A percentile compares a stretch with the other conserved stretches of the same genome.
phyloP scores from a whole-genome alignment of 169 alveolate species.

The Plasmodium knowlesi region DNA sequence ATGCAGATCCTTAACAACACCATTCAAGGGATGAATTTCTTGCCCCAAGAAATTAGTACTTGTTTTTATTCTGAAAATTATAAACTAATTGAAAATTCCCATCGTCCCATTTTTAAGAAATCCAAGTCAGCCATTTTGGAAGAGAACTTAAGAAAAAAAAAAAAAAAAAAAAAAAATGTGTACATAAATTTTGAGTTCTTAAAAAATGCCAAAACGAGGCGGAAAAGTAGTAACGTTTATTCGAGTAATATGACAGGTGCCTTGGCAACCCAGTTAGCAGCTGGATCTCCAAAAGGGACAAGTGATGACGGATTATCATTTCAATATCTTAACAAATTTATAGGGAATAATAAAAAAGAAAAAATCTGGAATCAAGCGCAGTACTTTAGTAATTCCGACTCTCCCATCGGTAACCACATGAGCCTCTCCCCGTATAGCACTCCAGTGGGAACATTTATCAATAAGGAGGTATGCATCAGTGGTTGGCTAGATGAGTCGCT shows the following conservation, averaged over 20 bases:
- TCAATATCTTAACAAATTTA: not conserved
- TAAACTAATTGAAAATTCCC: not conserved
- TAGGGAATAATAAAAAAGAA: not conserved
- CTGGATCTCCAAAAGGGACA: not conserved
- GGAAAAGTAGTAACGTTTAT: not conserved
- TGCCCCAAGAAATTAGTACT: conserved; percentile 67
- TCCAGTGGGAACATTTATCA: not conserved
- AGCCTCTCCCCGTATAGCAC: not conserved
- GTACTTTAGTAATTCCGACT: conserved; percentile 14
- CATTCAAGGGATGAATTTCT: conserved; percentile 75
- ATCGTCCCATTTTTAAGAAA: conserved; percentile 10
- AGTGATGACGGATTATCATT: not conserved
- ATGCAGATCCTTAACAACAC: conserved; percentile 74
- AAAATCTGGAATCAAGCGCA: not conserved
- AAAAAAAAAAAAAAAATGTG: conserved; percentile 36
- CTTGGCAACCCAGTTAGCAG: not conserved
- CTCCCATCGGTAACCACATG: not conserved
- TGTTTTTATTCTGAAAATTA: conserved; percentile 62
- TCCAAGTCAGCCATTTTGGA: conserved; percentile 46
- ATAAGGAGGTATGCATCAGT: not conserved
- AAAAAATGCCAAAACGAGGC: not conserved
- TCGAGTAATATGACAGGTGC: not conserved
- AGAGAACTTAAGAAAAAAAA: conserved; percentile 12
- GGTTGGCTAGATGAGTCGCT: not conserved
- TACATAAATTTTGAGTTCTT: conserved; percentile 22